A percentile compares a stretch with the other conserved stretches of the same genome.
Conservation (phyloP, 768 basidiomycete genomes). For the Trametes cingulata region DNA sequence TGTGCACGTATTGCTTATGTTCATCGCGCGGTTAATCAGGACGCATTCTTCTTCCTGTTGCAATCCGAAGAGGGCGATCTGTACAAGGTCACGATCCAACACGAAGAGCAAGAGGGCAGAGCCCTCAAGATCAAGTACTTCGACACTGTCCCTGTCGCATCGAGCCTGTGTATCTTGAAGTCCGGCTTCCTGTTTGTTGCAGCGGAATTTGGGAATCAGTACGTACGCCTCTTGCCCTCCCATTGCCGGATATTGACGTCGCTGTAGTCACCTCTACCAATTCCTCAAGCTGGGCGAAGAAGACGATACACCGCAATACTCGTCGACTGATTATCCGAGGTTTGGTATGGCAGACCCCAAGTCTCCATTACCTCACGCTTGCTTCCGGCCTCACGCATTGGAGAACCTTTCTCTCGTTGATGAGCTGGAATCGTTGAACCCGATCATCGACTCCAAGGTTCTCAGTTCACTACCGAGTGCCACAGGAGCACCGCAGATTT, state of each 20-base stretch:
- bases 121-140: slow-evolving; percentile 98
- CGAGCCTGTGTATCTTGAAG: slow-evolving; percentile 94
- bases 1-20: not conserved
- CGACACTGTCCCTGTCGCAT: slow-evolving; percentile 94
- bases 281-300: slow-evolving; percentile 99
- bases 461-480: slow-evolving; percentile 87
- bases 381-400: slow-evolving; percentile 82
- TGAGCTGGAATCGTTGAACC: slow-evolving; percentile 87
- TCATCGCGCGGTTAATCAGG: slow-evolving; percentile 46
- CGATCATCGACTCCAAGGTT: slow-evolving; percentile 91
- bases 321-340: slow-evolving; percentile 80
- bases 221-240: slow-evolving; percentile 33
- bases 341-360: slow-evolving; percentile 80
- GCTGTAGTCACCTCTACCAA: slow-evolving; percentile 83
- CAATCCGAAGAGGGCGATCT: slow-evolving; percentile 98
- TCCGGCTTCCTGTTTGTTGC: slow-evolving; percentile 98
- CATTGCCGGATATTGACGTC: not conserved
- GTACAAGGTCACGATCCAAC: slow-evolving; percentile 97
- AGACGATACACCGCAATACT: slow-evolving; percentile 89
- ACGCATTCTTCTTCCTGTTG: slow-evolving; percentile 98
- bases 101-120: slow-evolving; percentile 93
- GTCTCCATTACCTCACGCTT: slow-evolving; percentile 66
- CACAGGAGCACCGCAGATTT: slow-evolving; percentile 94
- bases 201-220: slow-evolving; percentile 98
- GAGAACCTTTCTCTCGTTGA: slow-evolving; percentile 92